Conservation (phyloP, 2,329 filamentous ascomycete species). For the Remersonia thermophila region DNA sequence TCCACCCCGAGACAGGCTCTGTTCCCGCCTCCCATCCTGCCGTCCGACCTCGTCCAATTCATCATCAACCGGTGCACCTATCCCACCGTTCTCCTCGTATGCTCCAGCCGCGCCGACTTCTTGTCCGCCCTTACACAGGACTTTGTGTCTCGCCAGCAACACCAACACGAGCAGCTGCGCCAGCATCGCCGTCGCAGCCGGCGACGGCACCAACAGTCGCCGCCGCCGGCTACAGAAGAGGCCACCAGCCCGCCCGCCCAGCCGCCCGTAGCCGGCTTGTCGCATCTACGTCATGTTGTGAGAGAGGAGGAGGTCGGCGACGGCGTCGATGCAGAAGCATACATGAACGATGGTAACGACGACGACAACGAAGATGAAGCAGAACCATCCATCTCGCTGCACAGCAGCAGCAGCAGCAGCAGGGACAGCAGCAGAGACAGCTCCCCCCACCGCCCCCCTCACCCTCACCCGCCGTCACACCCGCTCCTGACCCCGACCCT, state of each 20-base stretch:
- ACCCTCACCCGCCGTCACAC: conserved; percentile 2
- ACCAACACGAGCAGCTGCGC: neutral
- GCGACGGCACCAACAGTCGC: too few species aligned
- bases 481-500: conserved; percentile 52
- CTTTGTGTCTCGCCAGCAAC: conserved; percentile 22
- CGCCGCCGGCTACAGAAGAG: too few species aligned
- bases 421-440: neutral
- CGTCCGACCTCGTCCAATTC: conserved; percentile 51
- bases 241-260: too few species aligned
- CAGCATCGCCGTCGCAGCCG: too few species aligned
- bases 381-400: too few species aligned
- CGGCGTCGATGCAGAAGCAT: too few species aligned
- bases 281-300: too few species aligned
- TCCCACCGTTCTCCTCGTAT: conserved; percentile 59
- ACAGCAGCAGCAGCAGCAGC: too few species aligned
- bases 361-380: too few species aligned
- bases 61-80: conserved; percentile 44
- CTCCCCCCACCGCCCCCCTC: conserved; percentile 1
- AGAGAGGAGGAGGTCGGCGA: too few species aligned
- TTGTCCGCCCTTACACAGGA: conserved; percentile 44
- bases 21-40: conserved; percentile 40
- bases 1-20: conserved; percentile 19
- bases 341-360: too few species aligned
- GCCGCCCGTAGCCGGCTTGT: too few species aligned
- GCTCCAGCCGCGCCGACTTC: conserved; percentile 53